Conservation (phyloP, 1,284 basidiomycete genomes). For the Trichosporon inkin region DNA sequence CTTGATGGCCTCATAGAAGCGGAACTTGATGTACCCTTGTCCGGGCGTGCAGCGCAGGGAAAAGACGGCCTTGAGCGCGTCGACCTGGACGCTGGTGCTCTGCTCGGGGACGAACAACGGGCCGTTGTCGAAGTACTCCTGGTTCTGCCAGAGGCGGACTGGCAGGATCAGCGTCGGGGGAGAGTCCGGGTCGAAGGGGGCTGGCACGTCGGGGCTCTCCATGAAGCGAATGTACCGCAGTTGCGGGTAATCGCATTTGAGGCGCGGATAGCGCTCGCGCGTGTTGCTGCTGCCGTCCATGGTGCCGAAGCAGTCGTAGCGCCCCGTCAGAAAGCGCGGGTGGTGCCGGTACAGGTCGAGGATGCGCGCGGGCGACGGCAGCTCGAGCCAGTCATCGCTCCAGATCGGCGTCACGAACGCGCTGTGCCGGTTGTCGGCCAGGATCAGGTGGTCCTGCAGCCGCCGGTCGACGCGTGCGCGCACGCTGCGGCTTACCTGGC, state of each 20-base stretch:
- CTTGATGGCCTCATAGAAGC: background rate
- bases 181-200: background rate
- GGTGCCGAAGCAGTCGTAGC: background rate
- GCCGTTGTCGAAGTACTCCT: slow-evolving; percentile 5
- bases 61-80: slow-evolving; percentile 3
- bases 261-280: background rate
- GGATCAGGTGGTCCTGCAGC: background rate
- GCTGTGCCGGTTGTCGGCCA: slow-evolving; percentile 5
- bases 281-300: background rate
- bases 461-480: background rate
- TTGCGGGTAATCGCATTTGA: slow-evolving; percentile 1
- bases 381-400: slow-evolving; percentile 7
- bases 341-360: slow-evolving; percentile 4
- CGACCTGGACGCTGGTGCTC: background rate
- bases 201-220: background rate
- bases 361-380: background rate
- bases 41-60: background rate
- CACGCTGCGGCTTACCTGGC: background rate
- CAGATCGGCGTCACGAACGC: slow-evolving; percentile 3
- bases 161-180: background rate
- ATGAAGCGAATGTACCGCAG: slow-evolving; percentile 4
- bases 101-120: slow-evolving; percentile 2
- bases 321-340: background rate
- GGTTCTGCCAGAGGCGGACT: background rate
- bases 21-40: slow-evolving; percentile 2